Conservation (phyloP, 2,329 filamentous ascomycete species). For the Penicillium aurantiogriseum region DNA sequence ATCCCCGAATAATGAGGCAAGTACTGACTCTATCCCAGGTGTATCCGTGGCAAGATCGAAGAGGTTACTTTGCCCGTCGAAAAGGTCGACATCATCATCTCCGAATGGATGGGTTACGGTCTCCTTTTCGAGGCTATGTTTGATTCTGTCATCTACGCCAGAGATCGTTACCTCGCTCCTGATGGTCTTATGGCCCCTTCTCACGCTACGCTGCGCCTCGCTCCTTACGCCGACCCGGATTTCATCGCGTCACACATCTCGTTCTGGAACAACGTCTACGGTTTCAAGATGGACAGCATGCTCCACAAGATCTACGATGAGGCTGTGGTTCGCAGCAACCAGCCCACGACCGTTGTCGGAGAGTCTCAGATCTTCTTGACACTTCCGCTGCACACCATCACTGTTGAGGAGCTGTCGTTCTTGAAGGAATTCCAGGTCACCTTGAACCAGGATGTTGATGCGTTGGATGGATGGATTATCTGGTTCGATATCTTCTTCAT, state of each 20-base stretch:
- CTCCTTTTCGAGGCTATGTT: constrained; percentile 95
- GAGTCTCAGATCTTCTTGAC: constrained; percentile 66
- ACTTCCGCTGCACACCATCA: constrained; percentile 73
- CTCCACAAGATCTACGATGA: constrained; percentile 77
- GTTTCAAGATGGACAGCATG: constrained; percentile 93
- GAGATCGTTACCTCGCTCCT: constrained; percentile 79
- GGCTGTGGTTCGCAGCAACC: constrained; percentile 71
- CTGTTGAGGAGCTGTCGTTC: constrained; percentile 72
- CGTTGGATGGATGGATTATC: constrained; percentile 80
- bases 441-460: constrained; percentile 61
- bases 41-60: constrained; percentile 81
- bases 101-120: constrained; percentile 97
- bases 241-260: constrained; percentile 74
- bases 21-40: constrained; percentile 41
- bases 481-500: constrained; percentile 97
- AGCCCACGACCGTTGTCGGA: constrained; percentile 53
- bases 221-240: constrained; percentile 74
- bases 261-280: constrained; percentile 92
- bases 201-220: constrained; percentile 77
- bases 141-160: constrained; percentile 82
- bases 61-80: constrained; percentile 75
- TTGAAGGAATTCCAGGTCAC: constrained; percentile 64
- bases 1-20: neutral
- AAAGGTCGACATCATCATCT: constrained; percentile 90
- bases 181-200: constrained; percentile 83